Percentiles rank a stretch among this genome's conserved stretches.
phyloP scores from a whole-genome alignment of 2,329 filamentous ascomycete genomes.

The Penicillium hordei region DNA sequence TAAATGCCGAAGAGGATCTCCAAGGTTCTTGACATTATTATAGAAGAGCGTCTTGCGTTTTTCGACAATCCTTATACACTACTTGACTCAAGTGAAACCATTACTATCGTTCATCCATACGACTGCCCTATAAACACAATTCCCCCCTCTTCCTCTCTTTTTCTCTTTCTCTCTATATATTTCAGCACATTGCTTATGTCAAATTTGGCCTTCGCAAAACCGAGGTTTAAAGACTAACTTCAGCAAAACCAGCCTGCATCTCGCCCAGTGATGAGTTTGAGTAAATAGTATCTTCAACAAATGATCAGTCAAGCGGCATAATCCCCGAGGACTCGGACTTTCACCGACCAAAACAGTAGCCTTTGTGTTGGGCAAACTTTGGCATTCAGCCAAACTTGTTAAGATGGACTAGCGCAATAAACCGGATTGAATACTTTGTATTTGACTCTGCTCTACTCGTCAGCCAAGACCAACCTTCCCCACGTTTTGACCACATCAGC shows the following conservation, averaged over 20 bases:
- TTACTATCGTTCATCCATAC: neutral
- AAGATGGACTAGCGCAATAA: neutral
- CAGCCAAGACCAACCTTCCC: slow-evolving; percentile 16
- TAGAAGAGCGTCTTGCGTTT: neutral
- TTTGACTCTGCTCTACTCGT: neutral
- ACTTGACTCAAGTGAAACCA: neutral
- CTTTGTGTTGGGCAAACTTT: neutral
- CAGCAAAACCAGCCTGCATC: neutral
- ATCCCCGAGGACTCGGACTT: slow-evolving; percentile 14
- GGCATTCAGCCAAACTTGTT: neutral
- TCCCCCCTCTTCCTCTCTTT: neutral
- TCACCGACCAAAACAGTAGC: slow-evolving; percentile 2
- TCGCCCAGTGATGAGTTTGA: neutral
- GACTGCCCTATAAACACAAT: neutral
- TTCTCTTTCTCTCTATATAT: neutral
- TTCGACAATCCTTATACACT: neutral
- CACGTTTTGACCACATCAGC: slow-evolving; percentile 1
- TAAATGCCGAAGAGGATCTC: neutral
- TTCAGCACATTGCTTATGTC: neutral
- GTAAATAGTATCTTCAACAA: neutral
- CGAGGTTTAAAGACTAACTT: neutral
- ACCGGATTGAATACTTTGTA: neutral
- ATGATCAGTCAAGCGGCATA: neutral
- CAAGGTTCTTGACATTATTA: neutral
- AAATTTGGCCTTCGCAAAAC: neutral